phyloP scores from a whole-genome alignment of 2,329 filamentous ascomycete genomes.

The Thielaviopsis punctulata region DNA sequence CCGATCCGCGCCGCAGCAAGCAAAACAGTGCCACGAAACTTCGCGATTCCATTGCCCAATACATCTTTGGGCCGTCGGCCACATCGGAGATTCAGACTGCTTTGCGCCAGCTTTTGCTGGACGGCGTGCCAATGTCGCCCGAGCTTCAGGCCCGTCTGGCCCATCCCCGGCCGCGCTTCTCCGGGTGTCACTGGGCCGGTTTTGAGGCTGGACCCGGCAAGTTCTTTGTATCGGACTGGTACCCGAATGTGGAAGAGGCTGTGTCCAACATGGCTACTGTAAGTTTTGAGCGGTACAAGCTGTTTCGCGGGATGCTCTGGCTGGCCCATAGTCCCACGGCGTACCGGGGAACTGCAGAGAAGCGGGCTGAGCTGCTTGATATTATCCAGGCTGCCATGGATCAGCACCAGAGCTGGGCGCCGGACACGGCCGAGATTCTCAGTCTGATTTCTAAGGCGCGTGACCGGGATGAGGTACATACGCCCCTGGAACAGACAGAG shows the following conservation, averaged over 20 bases:
- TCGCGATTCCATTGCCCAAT: slow-evolving; percentile 1
- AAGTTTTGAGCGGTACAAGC: neutral
- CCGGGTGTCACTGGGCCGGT: slow-evolving; percentile 2
- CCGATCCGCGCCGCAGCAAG: slow-evolving; percentile 5
- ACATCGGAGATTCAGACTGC: neutral
- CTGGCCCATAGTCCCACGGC: neutral
- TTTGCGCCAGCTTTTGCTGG: neutral
- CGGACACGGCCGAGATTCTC: neutral
- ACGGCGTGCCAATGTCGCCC: neutral
- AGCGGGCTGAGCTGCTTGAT: neutral
- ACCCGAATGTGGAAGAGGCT: slow-evolving; percentile 4
- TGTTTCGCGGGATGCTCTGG: neutral
- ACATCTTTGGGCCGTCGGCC: neutral
- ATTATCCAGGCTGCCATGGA: neutral
- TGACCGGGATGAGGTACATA: neutral
- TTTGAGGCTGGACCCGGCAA: neutral
- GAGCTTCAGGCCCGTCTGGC: neutral
- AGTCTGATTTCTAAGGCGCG: neutral
- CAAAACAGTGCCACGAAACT: slow-evolving; percentile 8
- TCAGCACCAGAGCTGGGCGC: neutral
- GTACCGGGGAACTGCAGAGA: neutral
- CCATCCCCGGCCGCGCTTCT: neutral
- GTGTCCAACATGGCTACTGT: neutral
- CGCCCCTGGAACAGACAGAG: neutral
- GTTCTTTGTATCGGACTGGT: slow-evolving; percentile 9